These are phyloP conservation scores for Leucosporidium scottii DNA, from an alignment of 768 basidiomycete genomes.

Conservation along the genomic window DNA sequence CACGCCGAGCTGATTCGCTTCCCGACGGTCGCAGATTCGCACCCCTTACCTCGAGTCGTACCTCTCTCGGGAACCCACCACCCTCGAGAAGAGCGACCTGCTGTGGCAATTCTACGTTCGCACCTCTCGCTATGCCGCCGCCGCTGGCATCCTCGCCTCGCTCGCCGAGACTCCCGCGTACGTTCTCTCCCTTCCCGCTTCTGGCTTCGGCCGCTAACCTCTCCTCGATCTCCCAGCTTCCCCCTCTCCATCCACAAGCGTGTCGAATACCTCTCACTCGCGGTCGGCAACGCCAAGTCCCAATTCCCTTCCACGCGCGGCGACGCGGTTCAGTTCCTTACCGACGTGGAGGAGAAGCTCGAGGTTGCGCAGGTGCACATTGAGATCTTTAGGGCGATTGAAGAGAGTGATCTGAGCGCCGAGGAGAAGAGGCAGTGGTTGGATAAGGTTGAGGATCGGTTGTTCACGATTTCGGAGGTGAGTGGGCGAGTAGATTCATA, in stretches of 20 bases:
- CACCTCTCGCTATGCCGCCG: constrained; percentile 74
- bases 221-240: constrained; percentile 45
- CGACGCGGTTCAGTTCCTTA: constrained; percentile 87
- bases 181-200: constrained; percentile 39
- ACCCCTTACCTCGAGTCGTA: constrained; percentile 83
- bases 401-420: constrained; percentile 43
- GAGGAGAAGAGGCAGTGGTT: constrained; percentile 40
- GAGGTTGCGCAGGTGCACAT: constrained; percentile 95
- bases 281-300: constrained; percentile 92
- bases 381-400: constrained; percentile 66
- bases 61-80: constrained; percentile 69
- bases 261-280: constrained; percentile 85
- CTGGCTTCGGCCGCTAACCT: not conserved
- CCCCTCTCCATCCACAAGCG: constrained; percentile 55
- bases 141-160: constrained; percentile 73
- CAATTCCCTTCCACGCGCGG: constrained; percentile 52
- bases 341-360: constrained; percentile 86
- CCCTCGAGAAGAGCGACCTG: constrained; percentile 74
- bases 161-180: constrained; percentile 80
- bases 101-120: constrained; percentile 98
- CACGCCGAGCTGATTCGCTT: not conserved
- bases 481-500: constrained; percentile 29
- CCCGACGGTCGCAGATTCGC: constrained; percentile 55
- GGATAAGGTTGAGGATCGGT: constrained; percentile 37
- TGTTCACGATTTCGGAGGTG: constrained; percentile 82